Evolutionary conservation across 306 rosid genomes (phyloP).

Genomic region (Corylus heterophylla): DNA sequence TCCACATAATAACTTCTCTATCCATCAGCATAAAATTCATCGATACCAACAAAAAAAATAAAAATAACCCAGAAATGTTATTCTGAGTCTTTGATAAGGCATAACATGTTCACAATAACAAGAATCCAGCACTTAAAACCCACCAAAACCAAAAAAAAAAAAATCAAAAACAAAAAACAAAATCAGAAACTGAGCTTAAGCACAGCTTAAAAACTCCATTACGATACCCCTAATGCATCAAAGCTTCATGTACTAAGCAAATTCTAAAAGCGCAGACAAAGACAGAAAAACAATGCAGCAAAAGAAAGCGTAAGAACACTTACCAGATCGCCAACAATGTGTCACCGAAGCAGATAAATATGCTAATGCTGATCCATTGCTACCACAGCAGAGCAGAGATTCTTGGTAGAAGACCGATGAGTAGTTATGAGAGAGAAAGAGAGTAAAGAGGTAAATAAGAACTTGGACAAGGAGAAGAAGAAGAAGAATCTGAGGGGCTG

Average conservation of each 20-base stretch:
- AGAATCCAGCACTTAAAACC: conserved; percentile 20
- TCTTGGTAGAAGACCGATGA: conserved; percentile 1
- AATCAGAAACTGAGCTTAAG: conserved; percentile 20
- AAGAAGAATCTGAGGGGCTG: conserved; percentile 55
- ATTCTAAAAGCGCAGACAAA: neutral
- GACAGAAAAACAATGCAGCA: conserved; percentile 33
- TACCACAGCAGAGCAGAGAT: neutral
- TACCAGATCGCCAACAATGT: conserved; percentile 34
- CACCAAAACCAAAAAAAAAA: neutral
- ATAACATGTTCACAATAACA: neutral
- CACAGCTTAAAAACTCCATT: conserved; percentile 19
- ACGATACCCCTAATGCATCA: conserved; percentile 6
- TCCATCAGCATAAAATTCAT: neutral
- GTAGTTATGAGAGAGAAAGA: conserved; percentile 14
- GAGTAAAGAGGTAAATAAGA: conserved; percentile 14
- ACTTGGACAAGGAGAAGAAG: conserved; percentile 8
- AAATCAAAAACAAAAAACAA: neutral
- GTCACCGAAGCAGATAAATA: conserved; percentile 32
- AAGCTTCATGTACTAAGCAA: conserved; percentile 21
- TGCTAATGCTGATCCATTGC: conserved; percentile 35
- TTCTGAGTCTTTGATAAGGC: neutral
- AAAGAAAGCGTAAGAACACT: conserved; percentile 22
- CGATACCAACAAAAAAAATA: neutral
- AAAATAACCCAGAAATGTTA: neutral
- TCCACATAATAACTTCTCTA: conserved; percentile 7